Evolutionary conservation across 2,329 filamentous ascomycete genomes (phyloP), one percentile per base, ranked within the genome.

Genomic region (Rhynchosporium secalis): DNA sequence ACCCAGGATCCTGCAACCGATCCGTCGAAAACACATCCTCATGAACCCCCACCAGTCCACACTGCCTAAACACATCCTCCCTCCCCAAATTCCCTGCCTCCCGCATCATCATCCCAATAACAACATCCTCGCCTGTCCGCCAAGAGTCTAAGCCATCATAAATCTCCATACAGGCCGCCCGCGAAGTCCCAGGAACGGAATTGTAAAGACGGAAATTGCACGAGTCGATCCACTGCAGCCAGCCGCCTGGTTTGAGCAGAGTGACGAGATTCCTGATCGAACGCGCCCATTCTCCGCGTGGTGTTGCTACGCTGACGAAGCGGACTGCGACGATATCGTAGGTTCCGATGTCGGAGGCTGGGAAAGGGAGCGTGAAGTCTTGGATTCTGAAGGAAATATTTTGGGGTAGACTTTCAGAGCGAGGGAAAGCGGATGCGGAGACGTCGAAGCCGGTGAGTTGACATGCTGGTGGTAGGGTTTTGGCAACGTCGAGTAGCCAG

Each of bases 401-500:
- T 29, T 62, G 28, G 10, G 67, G 66, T 6, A 36, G 33, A 36
- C 6, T 36, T 40, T 31, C 48, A 15, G 55, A 26, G 13, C 62
- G 47, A 20, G 67, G 69, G 20, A 72, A 71, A 28, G 66, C 57
- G 9, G 67, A 68, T 28, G 66, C 47, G 12, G 66, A 63, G 47
- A 64, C 55, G 65, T 73, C 71, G 48, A 68, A 71, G 56, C 71
- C 71, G 26, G 58, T 66, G 10, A 72, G 28, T 52, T 63, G 48
- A 36, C 33, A 36, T 36, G 57, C 26, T 45, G 41, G 13, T 10
- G 61, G 61, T 15, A 63, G 36, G 8, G n/a, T 36, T 51, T 45
- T 43, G 31, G 61, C 56, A 12, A 63, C 57, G 36, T 60, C 56
- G 2, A 60, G 28, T 56, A 72, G 69, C 82, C 84, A 86, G 57